Conservation (phyloP, 2,329 filamentous ascomycete species). For the Colletotrichum gigasporum region DNA sequence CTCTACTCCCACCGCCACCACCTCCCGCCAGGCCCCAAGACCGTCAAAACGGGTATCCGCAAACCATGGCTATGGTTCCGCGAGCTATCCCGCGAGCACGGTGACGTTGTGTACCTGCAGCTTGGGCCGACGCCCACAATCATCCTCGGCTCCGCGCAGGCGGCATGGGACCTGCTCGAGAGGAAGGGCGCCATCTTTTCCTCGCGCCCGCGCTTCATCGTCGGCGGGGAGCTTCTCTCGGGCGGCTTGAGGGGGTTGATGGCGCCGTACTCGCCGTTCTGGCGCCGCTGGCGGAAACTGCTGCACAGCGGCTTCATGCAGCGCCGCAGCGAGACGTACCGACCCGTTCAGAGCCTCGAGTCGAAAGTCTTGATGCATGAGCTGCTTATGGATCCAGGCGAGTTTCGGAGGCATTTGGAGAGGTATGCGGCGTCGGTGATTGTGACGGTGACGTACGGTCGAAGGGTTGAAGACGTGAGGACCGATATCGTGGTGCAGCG, state of each 20-base stretch:
- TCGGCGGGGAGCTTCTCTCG: conserved; percentile 53
- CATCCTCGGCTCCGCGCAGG: conserved; percentile 51
- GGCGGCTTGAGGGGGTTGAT: conserved; percentile 53
- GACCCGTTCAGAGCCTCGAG: conserved; percentile 51
- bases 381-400: conserved; percentile 40
- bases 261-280: conserved; percentile 52
- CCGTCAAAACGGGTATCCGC: conserved; percentile 45
- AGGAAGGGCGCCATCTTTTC: conserved; percentile 53
- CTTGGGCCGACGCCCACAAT: conserved; percentile 53
- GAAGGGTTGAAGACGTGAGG: conserved; percentile 43
- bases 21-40: conserved; percentile 49
- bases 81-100: conserved; percentile 47
- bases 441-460: conserved; percentile 52
- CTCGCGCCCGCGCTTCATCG: conserved; percentile 55
- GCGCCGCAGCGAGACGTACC: conserved; percentile 51
- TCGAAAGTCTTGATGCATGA: conserved; percentile 50
- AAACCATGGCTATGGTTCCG: conserved; percentile 56
- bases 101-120: conserved; percentile 53
- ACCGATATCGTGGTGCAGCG: conserved; percentile 48
- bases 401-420: conserved; percentile 44
- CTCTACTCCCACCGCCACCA: conserved; percentile 48
- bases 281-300: conserved; percentile 53
- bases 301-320: conserved; percentile 55
- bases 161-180: conserved; percentile 54
- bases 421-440: conserved; percentile 52